Base-by-base conservation (phyloP, 306 rosid genomes). In the Pterocarpus santalinus region DNA sequence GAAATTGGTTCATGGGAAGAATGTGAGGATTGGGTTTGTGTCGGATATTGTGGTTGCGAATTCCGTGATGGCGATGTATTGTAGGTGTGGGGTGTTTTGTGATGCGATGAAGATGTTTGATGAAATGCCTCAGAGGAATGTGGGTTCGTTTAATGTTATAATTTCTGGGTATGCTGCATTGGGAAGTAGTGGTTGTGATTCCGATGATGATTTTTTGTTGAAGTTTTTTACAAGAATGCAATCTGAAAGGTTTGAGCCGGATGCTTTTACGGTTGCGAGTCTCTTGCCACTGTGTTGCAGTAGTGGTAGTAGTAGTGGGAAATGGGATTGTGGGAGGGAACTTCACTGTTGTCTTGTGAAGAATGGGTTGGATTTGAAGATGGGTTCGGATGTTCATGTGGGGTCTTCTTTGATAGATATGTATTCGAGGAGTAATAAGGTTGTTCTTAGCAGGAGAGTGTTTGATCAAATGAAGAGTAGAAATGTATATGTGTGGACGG, bases 401-500 rank as follows among this genome's bases (percentile, higher is more conserved):
- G 94, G 98, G 32, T 92, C 94, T n/a, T 85, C 97, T 82, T 89
- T 91, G 86, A 92, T 92, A 60, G 97, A 94, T 81, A 90, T 92
- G 94, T 92, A 92, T 85, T 88, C 90, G 8, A 91, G 89, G 85
- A 82, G 87, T 82, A 46, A 72, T 15, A 89, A 83, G 61, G 49
- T 87, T 80, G 79, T 49, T 78, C 75, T 60, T 2, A 82, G 92
- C 30, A 87, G 93, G 61, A 64, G 84, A 72, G 92, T 92, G 5
- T 94, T 94, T 78, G 90, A 89, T 49, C 90, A 66, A 49, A 91
- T 91, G 90, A 88, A 60, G 81, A 73, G 82, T 73, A 88, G 85
- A 84, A 94, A 92, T 49, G 79, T 94, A 1, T 87, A 82, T 69
- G 90, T 84, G 33, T 94, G 97, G 97, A 92, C 94, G 6, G 92